These are phyloP conservation scores for Colletotrichum aenigma DNA, from an alignment of 2,329 filamentous ascomycete genomes.

Conservation along the genomic window DNA sequence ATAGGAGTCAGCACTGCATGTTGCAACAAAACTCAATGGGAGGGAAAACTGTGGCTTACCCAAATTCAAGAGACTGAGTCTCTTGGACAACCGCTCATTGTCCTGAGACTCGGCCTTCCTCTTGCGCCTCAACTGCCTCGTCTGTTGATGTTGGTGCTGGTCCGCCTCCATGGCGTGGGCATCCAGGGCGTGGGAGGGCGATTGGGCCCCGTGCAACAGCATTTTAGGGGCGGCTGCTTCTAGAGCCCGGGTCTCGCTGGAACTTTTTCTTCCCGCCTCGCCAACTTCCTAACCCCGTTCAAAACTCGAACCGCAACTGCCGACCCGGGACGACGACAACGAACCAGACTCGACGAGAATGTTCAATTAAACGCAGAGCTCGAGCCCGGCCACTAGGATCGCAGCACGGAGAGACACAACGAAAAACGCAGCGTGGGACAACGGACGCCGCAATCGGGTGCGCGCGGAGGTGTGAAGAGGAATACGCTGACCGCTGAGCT, in stretches of 20 bases:
- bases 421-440: neutral
- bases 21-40: neutral
- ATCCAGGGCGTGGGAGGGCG: conserved; percentile 23
- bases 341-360: neutral
- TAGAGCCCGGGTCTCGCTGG: conserved; percentile 1
- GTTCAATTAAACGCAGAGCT: conserved; percentile 1
- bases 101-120: conserved; percentile 64
- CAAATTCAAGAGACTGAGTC: conserved; percentile 80
- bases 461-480: neutral
- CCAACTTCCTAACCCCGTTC: neutral
- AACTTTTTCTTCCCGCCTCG: neutral
- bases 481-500: neutral
- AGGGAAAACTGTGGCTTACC: conserved; percentile 56
- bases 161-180: conserved; percentile 18
- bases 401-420: conserved; percentile 5
- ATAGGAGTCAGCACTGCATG: conserved; percentile 24
- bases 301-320: neutral
- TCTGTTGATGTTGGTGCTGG: conserved; percentile 22
- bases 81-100: conserved; percentile 81
- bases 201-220: conserved; percentile 40
- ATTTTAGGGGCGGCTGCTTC: conserved; percentile 24
- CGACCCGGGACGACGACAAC: neutral
- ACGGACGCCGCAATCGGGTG: conserved; percentile 4
- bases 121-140: conserved; percentile 46
- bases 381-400: neutral